Base-by-base conservation (phyloP, 805 yeast genomes). In the Yarrowia divulgata region DNA sequence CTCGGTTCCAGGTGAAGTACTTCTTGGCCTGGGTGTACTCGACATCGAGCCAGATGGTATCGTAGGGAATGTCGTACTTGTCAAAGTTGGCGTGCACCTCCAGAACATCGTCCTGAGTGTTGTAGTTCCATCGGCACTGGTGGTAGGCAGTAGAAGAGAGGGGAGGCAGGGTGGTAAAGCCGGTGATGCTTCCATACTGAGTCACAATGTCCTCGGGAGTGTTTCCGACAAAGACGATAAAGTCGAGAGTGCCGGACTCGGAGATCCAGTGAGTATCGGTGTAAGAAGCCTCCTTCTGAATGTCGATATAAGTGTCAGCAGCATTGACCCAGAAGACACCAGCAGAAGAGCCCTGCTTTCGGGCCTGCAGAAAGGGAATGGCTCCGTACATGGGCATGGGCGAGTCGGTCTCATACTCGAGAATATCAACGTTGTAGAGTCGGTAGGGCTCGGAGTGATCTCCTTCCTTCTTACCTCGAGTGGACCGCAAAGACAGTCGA, bases 61-160 rank as follows among this genome's bases (percentile, higher is more conserved):
- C 99, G 76, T 88, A 90, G 1, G 98, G 98, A 70, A 95, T 87
- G 54, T 82, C 85, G 73, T 85, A 76, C 70, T 84, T 81, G 77
- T 94, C 98, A 84, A 95, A 89, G 69, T 86, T 83, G 1, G 82
- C 76, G 72, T 85, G 84, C 14, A 95, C 89, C 8, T 83, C 86
- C n/a, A 92, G 78, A 0, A 95, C 94, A 78, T 95, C 99, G 12
- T 83, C 83, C 75, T 91, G 93, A 73, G 90, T 93, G 76, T 91
- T 91, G 79, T 95, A 95, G 77, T 95, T 95, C 99, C 99, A 95
- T 75, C 98, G 85, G 76, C 97, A 94, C 79, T 95, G 99, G 76
- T 95, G 98, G 76, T 95, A 91, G 0, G 97, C 98, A 14, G 93
- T 77, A 0, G 97, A 82, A 74, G 93, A 90, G 52, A 88, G 72